Evolutionary conservation across 371 early-diverging fungal genomes (phyloP).

Genomic region (Haplosporangium sp.): DNA sequence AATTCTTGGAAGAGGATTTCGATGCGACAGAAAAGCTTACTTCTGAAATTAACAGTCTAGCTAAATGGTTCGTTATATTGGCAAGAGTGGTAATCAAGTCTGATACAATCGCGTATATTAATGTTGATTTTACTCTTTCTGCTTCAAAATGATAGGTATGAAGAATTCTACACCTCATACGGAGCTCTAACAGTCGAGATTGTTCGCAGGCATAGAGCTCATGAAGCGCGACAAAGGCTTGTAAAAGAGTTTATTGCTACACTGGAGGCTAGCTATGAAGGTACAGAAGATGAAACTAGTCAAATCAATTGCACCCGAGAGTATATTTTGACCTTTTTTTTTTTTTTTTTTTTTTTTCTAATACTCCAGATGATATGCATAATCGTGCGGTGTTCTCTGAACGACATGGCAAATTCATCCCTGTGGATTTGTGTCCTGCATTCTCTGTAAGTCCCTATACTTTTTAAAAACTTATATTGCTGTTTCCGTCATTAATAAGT

Average conservation of each 20-base stretch:
- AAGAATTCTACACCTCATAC: constrained; percentile 51
- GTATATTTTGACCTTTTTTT: neutral
- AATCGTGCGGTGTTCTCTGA: constrained; percentile 35
- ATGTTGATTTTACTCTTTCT: neutral
- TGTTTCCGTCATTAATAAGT: no score
- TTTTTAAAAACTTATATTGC: no score
- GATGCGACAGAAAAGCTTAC: constrained; percentile 34
- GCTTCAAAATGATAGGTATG: constrained; percentile 32
- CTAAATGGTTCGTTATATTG: constrained; percentile 31
- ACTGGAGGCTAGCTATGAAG: constrained; percentile 22
- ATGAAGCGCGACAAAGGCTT: constrained; percentile 26
- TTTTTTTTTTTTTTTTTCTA: no score
- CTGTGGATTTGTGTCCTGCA: constrained; percentile 52
- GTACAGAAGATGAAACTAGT: constrained; percentile 3
- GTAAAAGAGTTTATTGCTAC: constrained; percentile 27
- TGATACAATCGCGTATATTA: neutral
- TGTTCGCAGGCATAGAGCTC: constrained; percentile 42
- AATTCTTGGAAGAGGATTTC: constrained; percentile 30
- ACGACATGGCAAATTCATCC: constrained; percentile 41
- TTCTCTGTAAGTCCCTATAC: constrained; percentile 21
- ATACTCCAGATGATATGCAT: constrained; percentile 23
- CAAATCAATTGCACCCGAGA: neutral
- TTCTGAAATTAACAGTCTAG: constrained; percentile 36
- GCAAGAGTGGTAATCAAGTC: neutral
- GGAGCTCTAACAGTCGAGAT: constrained; percentile 42